Percentiles rank a stretch among this genome's conserved stretches.
Conservation (phyloP, 2,329 filamentous ascomycete genomes). For the Botrytis fabae region DNA sequence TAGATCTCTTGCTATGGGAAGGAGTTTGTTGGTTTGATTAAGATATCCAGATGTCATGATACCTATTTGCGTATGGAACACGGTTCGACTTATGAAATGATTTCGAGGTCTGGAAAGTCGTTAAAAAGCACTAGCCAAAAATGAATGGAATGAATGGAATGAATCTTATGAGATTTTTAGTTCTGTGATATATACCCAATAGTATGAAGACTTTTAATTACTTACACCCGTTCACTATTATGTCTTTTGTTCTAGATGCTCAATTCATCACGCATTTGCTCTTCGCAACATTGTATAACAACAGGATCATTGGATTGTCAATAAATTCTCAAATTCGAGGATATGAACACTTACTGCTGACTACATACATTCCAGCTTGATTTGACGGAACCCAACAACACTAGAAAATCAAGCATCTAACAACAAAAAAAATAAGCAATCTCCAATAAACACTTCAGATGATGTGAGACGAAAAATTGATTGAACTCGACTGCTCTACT, state of each 20-base stretch:
- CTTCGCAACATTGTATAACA: neutral
- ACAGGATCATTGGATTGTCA: neutral
- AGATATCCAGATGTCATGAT: neutral
- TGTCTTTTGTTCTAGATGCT: neutral
- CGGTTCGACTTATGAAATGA: neutral
- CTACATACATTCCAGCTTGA: neutral
- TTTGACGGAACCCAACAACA: neutral
- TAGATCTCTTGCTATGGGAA: neutral
- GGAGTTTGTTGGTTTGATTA: slow-evolving; percentile 6
- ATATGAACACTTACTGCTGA: neutral
- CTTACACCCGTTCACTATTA: neutral
- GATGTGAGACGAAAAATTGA: neutral
- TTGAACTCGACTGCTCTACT: neutral
- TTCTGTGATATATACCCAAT: neutral
- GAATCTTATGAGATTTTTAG: neutral
- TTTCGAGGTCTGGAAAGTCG: neutral
- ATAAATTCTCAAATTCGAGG: neutral
- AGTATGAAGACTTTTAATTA: neutral
- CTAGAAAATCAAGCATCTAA: neutral
- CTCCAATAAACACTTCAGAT: neutral
- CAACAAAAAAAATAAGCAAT: neutral
- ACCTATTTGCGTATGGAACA: neutral
- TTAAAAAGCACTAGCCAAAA: neutral
- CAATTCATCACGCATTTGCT: neutral
- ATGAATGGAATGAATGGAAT: neutral